Conservation (phyloP, 768 basidiomycete genomes). For the Leccinum longicurvipes region DNA sequence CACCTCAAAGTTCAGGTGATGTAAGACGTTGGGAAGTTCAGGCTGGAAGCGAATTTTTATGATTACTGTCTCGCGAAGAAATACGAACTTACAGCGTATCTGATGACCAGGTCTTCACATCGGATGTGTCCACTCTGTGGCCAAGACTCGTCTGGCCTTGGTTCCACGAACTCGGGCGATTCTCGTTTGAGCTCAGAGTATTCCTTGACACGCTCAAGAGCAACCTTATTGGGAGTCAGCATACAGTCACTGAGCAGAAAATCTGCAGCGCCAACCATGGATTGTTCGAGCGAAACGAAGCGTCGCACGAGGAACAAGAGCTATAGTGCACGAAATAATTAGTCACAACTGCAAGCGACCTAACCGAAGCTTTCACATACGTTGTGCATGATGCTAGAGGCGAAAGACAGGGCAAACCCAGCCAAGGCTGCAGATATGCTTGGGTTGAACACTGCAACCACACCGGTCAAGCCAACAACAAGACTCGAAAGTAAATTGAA, state of each 20-base stretch:
- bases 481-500: slow-evolving; percentile 78
- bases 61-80: slow-evolving; percentile 2
- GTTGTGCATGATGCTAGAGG: slow-evolving; percentile 70
- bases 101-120: slow-evolving; percentile 72
- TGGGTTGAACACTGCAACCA: slow-evolving; percentile 64
- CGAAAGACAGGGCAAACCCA: slow-evolving; percentile 85
- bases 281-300: slow-evolving; percentile 87
- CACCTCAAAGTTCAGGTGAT: slow-evolving; percentile 71
- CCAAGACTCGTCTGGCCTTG: slow-evolving; percentile 79
- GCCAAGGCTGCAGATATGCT: slow-evolving; percentile 76
- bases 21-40: slow-evolving; percentile 82
- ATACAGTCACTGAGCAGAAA: background rate
- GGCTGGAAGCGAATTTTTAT: slow-evolving; percentile 44
- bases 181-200: slow-evolving; percentile 79
- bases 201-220: slow-evolving; percentile 88
- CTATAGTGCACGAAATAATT: slow-evolving; percentile 27
- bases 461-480: slow-evolving; percentile 69
- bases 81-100: slow-evolving; percentile 60
- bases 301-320: slow-evolving; percentile 71
- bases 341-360: slow-evolving; percentile 4
- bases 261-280: slow-evolving; percentile 58
- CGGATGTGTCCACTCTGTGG: slow-evolving; percentile 66
- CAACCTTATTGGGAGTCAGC: slow-evolving; percentile 47
- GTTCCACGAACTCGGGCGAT: slow-evolving; percentile 81
- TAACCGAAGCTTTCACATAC: slow-evolving; percentile 27